Evolutionary conservation across 106 monocot genomes (phyloP), one percentile per base, ranked within the genome.

Genomic region (Apostasia shenzhenica): DNA sequence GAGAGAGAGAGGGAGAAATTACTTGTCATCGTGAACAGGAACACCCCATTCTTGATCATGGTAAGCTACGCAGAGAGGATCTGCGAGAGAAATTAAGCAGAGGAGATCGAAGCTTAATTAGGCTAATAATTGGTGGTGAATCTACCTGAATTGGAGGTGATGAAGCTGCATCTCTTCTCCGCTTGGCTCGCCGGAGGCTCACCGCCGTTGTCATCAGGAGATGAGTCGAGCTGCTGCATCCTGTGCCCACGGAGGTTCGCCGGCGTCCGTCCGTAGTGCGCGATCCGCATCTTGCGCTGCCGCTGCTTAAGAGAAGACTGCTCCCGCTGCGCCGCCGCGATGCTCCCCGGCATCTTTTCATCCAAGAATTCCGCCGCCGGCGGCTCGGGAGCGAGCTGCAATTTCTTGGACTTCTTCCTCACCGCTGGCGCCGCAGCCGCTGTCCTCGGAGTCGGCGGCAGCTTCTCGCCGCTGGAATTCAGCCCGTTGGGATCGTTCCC

Each of bases 301-400:
- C 77, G 81, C 41, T 86, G 84, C 65, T 73, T 48, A 9, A 86
- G 45, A 7, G 73, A 67, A 6, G 88, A 82, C 45, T 89, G 79
- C 76, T 86, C 89, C 67, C 84, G 80, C 78, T 89, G 88, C 10
- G 82, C 86, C 37, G 91, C 89, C 5, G 95, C 95, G 42, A 92
- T 75, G 72, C 91, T 89, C 8, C 92, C 92, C 0, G 85, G 82
- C 4, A 78, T 80, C 43, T 55, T 78, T 6, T 76, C 82, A 47
- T 45, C 48, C 45, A 63, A 66, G 55, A 77, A 76, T 54, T 61
- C 44, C 26, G 67, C 57, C 2, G 40, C 46, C 59, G 13, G 45
- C 45, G 14, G 5, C 46, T 11, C 13, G n/a, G 48, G 11, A 0
- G 14, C 12, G 14, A n/a, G 1, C 11, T 45, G 39, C 3, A 63